phyloP scores from a whole-genome alignment of 2,329 filamentous ascomycete genomes.

The Colletotrichum sp. region DNA sequence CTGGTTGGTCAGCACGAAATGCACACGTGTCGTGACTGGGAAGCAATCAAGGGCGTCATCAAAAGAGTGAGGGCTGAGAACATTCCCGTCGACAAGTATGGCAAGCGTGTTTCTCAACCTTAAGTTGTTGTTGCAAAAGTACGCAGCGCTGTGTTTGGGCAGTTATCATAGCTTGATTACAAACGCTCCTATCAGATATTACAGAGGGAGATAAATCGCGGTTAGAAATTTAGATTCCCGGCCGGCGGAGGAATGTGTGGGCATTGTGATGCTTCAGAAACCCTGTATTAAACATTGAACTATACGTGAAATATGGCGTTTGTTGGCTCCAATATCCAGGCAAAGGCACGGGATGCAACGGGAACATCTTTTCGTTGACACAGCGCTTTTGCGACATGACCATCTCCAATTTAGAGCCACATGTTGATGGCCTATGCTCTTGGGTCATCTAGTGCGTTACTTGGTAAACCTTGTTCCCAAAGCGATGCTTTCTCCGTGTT shows the following conservation, averaged over 20 bases:
- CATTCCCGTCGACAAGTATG: neutral
- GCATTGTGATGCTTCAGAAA: no score
- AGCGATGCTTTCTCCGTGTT: neutral
- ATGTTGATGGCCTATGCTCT: neutral
- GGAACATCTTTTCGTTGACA: neutral
- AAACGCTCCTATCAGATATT: neutral
- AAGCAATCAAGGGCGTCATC: neutral
- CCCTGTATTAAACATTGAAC: no score
- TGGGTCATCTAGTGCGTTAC: neutral
- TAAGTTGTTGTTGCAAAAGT: neutral
- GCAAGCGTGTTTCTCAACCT: neutral
- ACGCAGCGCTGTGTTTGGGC: accelerated
- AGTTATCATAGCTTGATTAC: accelerated
- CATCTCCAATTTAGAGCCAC: neutral
- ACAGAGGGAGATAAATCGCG: no score
- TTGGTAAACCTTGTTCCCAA: neutral
- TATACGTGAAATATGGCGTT: neutral
- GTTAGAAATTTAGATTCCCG: no score
- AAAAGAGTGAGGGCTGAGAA: neutral
- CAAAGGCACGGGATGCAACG: neutral
- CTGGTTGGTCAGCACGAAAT: neutral
- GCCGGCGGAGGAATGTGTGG: no score
- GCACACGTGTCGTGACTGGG: neutral
- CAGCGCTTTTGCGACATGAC: neutral
- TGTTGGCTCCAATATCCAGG: neutral